These are phyloP conservation scores for Diaporthe velutina DNA, from an alignment of 2,329 filamentous ascomycete genomes.

Conservation along the genomic window DNA sequence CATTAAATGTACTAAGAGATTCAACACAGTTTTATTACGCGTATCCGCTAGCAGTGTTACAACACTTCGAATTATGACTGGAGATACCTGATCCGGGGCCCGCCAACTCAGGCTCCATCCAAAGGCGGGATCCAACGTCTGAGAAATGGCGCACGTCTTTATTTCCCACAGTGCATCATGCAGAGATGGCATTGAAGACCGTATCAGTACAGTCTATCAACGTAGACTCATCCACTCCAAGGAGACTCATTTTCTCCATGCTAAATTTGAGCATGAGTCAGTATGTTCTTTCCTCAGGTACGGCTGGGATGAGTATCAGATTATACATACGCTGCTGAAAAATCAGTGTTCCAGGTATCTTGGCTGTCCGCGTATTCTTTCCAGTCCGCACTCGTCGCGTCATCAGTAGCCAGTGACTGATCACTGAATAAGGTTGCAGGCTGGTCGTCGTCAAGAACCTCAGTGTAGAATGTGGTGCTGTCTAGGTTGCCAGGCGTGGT, in stretches of 20 bases:
- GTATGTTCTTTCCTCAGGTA: too few species aligned
- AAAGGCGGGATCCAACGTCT: background rate
- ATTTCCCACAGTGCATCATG: background rate
- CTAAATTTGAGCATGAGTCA: background rate
- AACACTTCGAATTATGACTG: background rate
- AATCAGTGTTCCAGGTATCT: constrained; percentile 43
- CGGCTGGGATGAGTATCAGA: background rate
- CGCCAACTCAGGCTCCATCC: background rate
- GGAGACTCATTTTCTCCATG: constrained; percentile 45
- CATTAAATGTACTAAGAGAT: background rate
- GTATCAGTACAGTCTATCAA: constrained; percentile 45
- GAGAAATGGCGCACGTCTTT: background rate
- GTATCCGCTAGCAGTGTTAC: background rate
- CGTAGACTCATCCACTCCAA: constrained; percentile 44
- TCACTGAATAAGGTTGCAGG: constrained; percentile 45
- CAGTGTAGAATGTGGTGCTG: constrained; percentile 43
- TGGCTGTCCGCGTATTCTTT: constrained; percentile 41
- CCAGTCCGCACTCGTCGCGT: constrained; percentile 44
- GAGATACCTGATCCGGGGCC: background rate
- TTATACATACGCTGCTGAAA: constrained; percentile 44
- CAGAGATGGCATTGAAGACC: background rate
- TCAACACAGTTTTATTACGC: background rate
- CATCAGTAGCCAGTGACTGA: constrained; percentile 42
- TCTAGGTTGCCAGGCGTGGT: constrained; percentile 43
- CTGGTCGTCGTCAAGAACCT: constrained; percentile 44